Base-by-base conservation (phyloP, 2,329 filamentous ascomycete species). In the Purpureocillium takamizusanense region DNA sequence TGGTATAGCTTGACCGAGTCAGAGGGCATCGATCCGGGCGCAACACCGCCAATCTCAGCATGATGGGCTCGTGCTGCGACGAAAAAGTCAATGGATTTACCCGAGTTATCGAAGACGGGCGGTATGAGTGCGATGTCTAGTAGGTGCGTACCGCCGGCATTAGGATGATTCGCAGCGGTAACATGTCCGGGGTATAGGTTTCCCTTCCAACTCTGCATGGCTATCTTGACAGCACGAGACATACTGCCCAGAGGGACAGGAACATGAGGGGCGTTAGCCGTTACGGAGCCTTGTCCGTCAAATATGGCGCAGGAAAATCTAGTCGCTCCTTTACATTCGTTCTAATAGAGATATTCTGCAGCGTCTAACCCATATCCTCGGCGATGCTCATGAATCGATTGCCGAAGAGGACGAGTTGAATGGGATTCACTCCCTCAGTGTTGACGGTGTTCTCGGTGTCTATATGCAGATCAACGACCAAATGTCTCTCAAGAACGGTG, bases 341-440 rank as follows among this genome's bases (percentile, higher is more conserved):
- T 39, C 76, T 82, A 12, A 89, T 80, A 46, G 78, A 79, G 0
- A 83, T 87, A 61, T 87, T 87, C 51, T 88, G 82, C 14, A 90
- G 60, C 4, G 82, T 81, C 37, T 81, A 70, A 0, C 85, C 84
- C 83, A 89, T 89, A 52, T 89, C 83, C 57, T 89, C 85, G 0
- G 85, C 85, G 44, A 89, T 86, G 3, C 81, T 78, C 84, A 89
- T 89, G 61, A 90, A 90, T 3, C 84, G 71, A 55, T 89, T 83
- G 0, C 78, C 81, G 50, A 90, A 89, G 42, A 89, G 81, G 47
- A 76, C 82, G 2, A 90, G 68, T 56, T 85, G 72, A 47, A 89
- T 83, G 8, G 82, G 83, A n/a, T n/a, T n/a, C n/a, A n/a, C n/a
- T n/a, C n/a, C n/a, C n/a, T n/a, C n/a, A n/a, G n/a, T n/a, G 40